A percentile compares a stretch with the other conserved stretches of the same genome.
Conservation (phyloP, 1,284 basidiomycete genomes). For the Cutaneotrichosporon mucoides region DNA sequence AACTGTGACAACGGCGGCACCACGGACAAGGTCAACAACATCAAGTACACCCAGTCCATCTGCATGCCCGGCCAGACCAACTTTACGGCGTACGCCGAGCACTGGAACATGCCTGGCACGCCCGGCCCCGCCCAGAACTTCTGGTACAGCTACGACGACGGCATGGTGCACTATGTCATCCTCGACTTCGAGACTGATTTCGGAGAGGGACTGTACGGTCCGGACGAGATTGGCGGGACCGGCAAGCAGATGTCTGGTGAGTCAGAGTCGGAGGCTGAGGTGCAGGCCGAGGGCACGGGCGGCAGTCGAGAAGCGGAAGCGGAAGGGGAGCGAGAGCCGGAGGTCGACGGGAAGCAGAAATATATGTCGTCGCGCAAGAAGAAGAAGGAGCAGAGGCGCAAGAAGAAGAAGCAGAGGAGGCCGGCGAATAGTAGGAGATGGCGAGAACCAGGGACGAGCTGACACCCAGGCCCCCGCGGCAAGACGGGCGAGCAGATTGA, state of each 20-base stretch:
- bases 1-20: conserved; percentile 26
- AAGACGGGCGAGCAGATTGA: conserved; percentile 25
- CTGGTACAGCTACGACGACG: conserved; percentile 36
- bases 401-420: too few relatives aligned
- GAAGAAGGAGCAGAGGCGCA: too few relatives aligned
- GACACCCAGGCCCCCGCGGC: conserved; percentile 16
- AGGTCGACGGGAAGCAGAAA: too few relatives aligned
- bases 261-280: too few relatives aligned
- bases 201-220: conserved; percentile 19
- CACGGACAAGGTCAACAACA: conserved; percentile 27
- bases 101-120: conserved; percentile 37
- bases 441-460: too few relatives aligned
- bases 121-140: conserved; percentile 26
- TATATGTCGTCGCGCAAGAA: too few relatives aligned
- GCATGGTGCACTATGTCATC: conserved; percentile 29
- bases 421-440: too few relatives aligned
- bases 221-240: conserved; percentile 25
- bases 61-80: conserved; percentile 32
- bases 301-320: too few relatives aligned
- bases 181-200: conserved; percentile 35
- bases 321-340: too few relatives aligned
- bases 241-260: conserved; percentile 27
- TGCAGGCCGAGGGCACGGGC: too few relatives aligned
- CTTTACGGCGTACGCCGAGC: conserved; percentile 31
- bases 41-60: conserved; percentile 24